These are phyloP conservation scores for Ulota crispa DNA, from an alignment of 225 moss, liverwort and hornwort genomes.

Conservation along the genomic window DNA sequence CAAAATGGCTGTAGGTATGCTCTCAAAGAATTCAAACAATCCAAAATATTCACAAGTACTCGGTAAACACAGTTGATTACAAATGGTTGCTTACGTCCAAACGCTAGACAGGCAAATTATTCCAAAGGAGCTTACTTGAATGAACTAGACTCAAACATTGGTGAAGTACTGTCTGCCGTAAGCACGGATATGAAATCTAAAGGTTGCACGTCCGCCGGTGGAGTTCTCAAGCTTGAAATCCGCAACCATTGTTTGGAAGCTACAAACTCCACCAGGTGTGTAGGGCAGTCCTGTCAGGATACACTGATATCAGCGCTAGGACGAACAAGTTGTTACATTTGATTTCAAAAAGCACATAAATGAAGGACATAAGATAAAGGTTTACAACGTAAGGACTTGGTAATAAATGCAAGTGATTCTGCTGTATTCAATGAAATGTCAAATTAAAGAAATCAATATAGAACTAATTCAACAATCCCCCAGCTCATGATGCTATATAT, in stretches of 20 bases:
- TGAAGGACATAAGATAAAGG: neutral
- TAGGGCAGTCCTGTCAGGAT: constrained; percentile 69
- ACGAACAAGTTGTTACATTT: neutral
- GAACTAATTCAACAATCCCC: neutral
- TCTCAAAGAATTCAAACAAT: constrained; percentile 1
- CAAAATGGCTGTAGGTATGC: neutral
- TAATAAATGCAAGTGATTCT: neutral
- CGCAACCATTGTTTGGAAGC: constrained; percentile 81
- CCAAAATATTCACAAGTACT: neutral
- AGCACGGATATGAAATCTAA: constrained; percentile 69
- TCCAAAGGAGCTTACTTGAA: constrained; percentile 59
- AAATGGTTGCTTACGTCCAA: constrained; percentile 4
- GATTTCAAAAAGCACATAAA: neutral
- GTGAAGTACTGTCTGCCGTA: constrained; percentile 60
- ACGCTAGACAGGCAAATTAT: neutral
- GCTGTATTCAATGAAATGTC: neutral
- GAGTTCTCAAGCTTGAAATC: constrained; percentile 39
- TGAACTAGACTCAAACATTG: constrained; percentile 55
- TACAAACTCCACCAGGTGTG: constrained; percentile 82
- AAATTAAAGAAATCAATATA: neutral
- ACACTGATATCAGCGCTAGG: constrained; percentile 12
- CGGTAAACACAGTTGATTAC: neutral
- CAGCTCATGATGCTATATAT: neutral
- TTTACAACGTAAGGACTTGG: neutral
- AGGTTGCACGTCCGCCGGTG: constrained; percentile 46